A percentile compares a stretch with the other conserved stretches of the same genome.
These are phyloP conservation scores for Adansonia digitata DNA, from an alignment of 345 rosid species.

Conservation along the genomic window DNA sequence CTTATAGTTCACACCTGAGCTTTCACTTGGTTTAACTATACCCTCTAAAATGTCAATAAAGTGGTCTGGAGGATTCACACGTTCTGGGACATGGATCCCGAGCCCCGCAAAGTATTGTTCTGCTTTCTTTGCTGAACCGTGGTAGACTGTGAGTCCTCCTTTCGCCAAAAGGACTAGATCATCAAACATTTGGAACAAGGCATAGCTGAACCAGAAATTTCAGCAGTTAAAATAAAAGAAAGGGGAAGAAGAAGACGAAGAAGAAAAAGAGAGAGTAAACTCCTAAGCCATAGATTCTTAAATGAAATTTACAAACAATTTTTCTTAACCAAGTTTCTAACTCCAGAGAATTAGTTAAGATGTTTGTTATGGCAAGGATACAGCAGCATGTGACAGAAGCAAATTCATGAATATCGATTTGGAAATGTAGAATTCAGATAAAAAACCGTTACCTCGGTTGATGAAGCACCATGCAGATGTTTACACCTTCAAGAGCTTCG, in stretches of 20 bases:
- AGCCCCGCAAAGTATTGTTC: conserved; percentile 79
- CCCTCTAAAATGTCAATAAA: conserved; percentile 90
- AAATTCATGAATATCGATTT: neutral
- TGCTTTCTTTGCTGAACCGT: conserved; percentile 67
- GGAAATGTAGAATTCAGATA: neutral
- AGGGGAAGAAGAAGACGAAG: no score
- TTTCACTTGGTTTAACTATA: conserved; percentile 41
- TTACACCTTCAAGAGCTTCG: conserved; percentile 93
- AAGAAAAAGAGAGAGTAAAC: neutral
- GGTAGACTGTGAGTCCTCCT: conserved; percentile 84
- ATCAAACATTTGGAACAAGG: conserved; percentile 78
- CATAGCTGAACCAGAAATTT: conserved; percentile 59
- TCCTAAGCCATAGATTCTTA: neutral
- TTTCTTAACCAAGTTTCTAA: neutral
- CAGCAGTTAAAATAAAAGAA: conserved; percentile 2
- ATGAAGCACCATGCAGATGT: conserved; percentile 91
- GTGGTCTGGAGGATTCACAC: conserved; percentile 92
- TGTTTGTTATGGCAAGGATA: neutral
- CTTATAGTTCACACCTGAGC: conserved; percentile 41
- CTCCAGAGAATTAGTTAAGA: neutral
- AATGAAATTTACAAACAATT: neutral
- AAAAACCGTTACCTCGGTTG: conserved; percentile 66
- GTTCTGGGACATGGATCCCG: conserved; percentile 77
- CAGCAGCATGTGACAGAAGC: no score
- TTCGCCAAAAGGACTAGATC: conserved; percentile 85